A percentile compares a stretch with the other conserved stretches of the same genome.
Conservation (phyloP, 192 early-diverging fungal genomes). For the Coemansia sp. region DNA sequence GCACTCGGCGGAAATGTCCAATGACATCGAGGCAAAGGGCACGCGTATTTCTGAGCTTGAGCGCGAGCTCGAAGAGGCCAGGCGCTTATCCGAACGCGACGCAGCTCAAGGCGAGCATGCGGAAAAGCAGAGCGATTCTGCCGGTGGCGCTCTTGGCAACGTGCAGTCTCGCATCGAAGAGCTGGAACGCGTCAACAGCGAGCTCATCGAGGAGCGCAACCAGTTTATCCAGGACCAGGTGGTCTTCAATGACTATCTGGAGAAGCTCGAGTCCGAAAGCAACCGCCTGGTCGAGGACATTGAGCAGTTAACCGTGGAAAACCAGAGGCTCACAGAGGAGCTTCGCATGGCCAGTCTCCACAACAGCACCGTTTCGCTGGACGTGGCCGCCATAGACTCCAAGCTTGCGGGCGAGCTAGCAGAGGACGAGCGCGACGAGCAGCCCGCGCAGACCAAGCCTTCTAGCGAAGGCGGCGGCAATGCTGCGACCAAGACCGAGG, state of each 20-base stretch:
- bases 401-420: constrained; percentile 28
- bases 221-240: constrained; percentile 19
- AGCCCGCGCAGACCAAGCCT: neutral
- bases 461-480: constrained; percentile 7
- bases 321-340: constrained; percentile 45
- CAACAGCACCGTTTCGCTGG: constrained; percentile 52
- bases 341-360: constrained; percentile 46
- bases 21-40: constrained; percentile 8
- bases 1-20: neutral
- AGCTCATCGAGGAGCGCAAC: constrained; percentile 57
- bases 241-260: constrained; percentile 38
- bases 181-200: constrained; percentile 57
- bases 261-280: constrained; percentile 69
- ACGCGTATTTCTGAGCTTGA: constrained; percentile 8
- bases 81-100: neutral
- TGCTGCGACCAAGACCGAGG: neutral
- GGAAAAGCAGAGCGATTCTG: neutral
- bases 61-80: constrained; percentile 5
- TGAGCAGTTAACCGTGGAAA: constrained; percentile 65
- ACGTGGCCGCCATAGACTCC: constrained; percentile 38
- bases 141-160: constrained; percentile 24
- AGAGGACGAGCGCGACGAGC: constrained; percentile 2
- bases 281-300: constrained; percentile 74
- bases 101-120: constrained; percentile 1
- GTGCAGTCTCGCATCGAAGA: constrained; percentile 58